These are phyloP conservation scores for Rhinocladiella similis DNA, from an alignment of 2,329 filamentous ascomycete genomes.

Conservation along the genomic window DNA sequence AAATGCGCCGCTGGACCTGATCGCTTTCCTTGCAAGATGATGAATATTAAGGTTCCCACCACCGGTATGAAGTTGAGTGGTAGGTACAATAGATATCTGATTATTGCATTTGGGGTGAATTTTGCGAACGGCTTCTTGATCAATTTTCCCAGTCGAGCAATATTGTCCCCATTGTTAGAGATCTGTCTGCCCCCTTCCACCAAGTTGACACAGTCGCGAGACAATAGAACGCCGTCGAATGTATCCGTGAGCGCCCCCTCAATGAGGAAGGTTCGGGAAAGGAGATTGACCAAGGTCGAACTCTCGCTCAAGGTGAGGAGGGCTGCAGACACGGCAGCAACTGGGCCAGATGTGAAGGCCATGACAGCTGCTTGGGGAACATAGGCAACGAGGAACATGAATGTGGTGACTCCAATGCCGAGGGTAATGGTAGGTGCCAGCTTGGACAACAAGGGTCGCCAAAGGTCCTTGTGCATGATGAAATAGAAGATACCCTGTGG, in stretches of 20 bases:
- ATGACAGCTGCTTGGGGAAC: conserved; percentile 79
- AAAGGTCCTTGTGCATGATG: conserved; percentile 57
- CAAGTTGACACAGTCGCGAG: conserved; percentile 57
- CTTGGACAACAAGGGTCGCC: conserved; percentile 59
- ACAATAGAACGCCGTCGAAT: conserved; percentile 72
- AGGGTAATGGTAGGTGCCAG: conserved; percentile 65
- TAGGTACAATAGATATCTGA: conserved; percentile 81
- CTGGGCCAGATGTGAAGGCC: conserved; percentile 77
- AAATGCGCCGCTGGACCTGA: conserved; percentile 56
- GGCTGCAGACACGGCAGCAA: conserved; percentile 61
- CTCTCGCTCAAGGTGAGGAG: conserved; percentile 62
- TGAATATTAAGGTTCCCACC: conserved; percentile 78
- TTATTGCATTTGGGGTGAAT: conserved; percentile 58
- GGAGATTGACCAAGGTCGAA: conserved; percentile 49
- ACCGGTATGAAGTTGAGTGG: conserved; percentile 92
- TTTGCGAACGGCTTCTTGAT: conserved; percentile 56
- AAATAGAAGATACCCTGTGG: conserved; percentile 62
- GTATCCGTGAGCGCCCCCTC: conserved; percentile 83
- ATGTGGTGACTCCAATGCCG: conserved; percentile 68
- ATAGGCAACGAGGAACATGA: conserved; percentile 90
- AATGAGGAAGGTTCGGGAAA: conserved; percentile 72
- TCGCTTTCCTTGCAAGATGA: conserved; percentile 69
- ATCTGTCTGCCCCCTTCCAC: conserved; percentile 75
- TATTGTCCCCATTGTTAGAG: conserved; percentile 54
- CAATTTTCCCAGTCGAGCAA: conserved; percentile 59